phyloP scores from a whole-genome alignment of 2,329 filamentous ascomycete species.

The Stemphylium vesicarium region DNA sequence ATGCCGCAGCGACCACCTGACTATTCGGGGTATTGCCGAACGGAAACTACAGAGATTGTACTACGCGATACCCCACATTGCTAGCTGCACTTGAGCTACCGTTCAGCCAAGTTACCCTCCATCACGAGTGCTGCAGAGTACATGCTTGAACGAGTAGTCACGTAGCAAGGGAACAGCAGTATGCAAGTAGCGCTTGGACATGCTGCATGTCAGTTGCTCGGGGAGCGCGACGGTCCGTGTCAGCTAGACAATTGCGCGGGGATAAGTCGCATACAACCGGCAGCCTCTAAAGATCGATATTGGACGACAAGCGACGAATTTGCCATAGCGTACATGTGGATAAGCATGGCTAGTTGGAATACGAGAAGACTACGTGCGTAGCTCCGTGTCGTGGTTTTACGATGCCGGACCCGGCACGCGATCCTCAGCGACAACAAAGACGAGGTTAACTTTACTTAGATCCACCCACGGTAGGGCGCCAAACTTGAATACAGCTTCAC shows the following conservation, averaged over 20 bases:
- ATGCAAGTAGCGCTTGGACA: slow-evolving; percentile 26
- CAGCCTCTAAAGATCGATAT: slow-evolving; percentile 17
- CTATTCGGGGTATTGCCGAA: slow-evolving; percentile 24
- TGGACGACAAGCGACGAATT: slow-evolving; percentile 19
- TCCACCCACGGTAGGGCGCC: slow-evolving; percentile 35
- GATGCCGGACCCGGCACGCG: neutral
- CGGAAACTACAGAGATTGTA: slow-evolving; percentile 23
- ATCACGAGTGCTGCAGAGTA: slow-evolving; percentile 3
- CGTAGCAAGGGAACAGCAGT: slow-evolving; percentile 21
- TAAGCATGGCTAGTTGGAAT: slow-evolving; percentile 4
- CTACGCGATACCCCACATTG: slow-evolving; percentile 19
- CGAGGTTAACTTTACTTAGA: slow-evolving; percentile 29
- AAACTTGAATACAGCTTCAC: slow-evolving; percentile 16
- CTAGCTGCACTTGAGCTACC: slow-evolving; percentile 10
- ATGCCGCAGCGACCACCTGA: slow-evolving; percentile 43
- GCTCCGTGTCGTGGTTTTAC: slow-evolving; percentile 16
- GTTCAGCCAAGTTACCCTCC: neutral
- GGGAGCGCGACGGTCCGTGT: slow-evolving; percentile 32
- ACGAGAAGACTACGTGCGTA: slow-evolving; percentile 23
- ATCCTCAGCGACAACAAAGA: slow-evolving; percentile 11
- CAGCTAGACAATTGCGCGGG: slow-evolving; percentile 21
- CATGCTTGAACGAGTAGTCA: neutral
- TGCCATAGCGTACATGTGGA: slow-evolving; percentile 5
- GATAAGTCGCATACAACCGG: slow-evolving; percentile 15
- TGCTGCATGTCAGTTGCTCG: slow-evolving; percentile 20